A percentile compares a stretch with the other conserved stretches of the same genome.
These are phyloP conservation scores for Chrysopogon serrulatus DNA, from an alignment of 176 grass and related monocot species.

Conservation along the genomic window DNA sequence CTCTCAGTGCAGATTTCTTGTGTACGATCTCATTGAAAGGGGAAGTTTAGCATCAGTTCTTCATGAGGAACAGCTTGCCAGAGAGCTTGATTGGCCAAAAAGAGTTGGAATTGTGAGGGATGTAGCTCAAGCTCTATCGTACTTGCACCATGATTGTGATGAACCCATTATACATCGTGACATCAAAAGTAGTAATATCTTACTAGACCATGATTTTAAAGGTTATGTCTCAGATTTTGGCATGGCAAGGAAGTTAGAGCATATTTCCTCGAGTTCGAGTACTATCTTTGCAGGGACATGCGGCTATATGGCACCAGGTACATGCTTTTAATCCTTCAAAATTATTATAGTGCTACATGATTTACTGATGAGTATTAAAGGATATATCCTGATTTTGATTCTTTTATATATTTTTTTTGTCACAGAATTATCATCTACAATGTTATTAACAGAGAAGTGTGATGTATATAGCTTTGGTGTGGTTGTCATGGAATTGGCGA, in stretches of 20 bases:
- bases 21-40: conserved; percentile 14
- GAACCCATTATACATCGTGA: conserved; percentile 19
- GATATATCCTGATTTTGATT: not conserved
- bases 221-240: conserved; percentile 27
- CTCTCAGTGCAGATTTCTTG: not conserved
- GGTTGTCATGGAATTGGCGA: not conserved
- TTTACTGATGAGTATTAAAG: not conserved
- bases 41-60: conserved; percentile 15
- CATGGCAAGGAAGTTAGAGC: conserved; percentile 14
- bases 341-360: too few relatives aligned
- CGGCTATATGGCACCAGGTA: conserved; percentile 1
- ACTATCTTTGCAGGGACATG: conserved; percentile 23
- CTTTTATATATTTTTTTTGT: not conserved
- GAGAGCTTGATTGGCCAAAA: not conserved
- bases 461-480: conserved; percentile 25
- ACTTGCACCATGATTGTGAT: conserved; percentile 19
- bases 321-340: not conserved
- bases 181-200: conserved; percentile 34
- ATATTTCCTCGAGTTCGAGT: conserved; percentile 13
- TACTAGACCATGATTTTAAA: not conserved
- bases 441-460: conserved; percentile 14
- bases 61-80: not conserved
- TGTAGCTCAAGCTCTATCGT: conserved; percentile 18
- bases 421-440: conserved; percentile 5
- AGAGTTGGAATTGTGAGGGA: not conserved